A percentile compares a stretch with the other conserved stretches of the same genome.
Conservation (phyloP, 1,284 basidiomycete species). For the Cutaneotrichosporon dermatis region DNA sequence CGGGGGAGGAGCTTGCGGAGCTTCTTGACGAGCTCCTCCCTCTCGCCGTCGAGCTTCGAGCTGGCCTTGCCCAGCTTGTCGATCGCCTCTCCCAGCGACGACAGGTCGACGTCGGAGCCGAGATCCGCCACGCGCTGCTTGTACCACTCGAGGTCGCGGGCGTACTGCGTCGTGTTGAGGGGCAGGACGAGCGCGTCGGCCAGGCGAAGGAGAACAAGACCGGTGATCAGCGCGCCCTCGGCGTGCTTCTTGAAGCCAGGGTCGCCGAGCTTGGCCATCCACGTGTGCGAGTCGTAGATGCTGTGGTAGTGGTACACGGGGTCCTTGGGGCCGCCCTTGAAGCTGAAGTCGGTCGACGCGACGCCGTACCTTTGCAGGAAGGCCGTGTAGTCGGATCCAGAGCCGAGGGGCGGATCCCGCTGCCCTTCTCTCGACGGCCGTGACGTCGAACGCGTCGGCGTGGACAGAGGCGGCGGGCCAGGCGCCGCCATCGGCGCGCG, state of each 20-base stretch:
- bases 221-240: slow-evolving; percentile 63
- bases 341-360: slow-evolving; percentile 48
- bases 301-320: slow-evolving; percentile 68
- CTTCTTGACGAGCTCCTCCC: slow-evolving; percentile 37
- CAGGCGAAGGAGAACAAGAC: slow-evolving; percentile 61
- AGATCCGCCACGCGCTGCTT: slow-evolving; percentile 49
- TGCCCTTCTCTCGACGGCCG: slow-evolving; percentile 1
- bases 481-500: slow-evolving; percentile 37
- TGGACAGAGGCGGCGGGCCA: slow-evolving; percentile 15
- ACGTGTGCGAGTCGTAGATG: slow-evolving; percentile 70
- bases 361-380: slow-evolving; percentile 58
- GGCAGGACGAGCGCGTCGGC: slow-evolving; percentile 60
- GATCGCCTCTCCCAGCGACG: slow-evolving; percentile 55
- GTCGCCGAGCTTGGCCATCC: slow-evolving; percentile 67
- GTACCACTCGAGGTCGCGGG: slow-evolving; percentile 61
- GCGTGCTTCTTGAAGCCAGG: slow-evolving; percentile 69
- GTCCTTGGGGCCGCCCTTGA: slow-evolving; percentile 53
- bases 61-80: slow-evolving; percentile 56
- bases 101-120: slow-evolving; percentile 49
- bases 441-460: slow-evolving; percentile 4
- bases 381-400: slow-evolving; percentile 65
- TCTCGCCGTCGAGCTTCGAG: slow-evolving; percentile 52
- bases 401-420: slow-evolving; percentile 47
- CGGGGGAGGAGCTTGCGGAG: slow-evolving; percentile 43
- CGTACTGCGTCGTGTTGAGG: slow-evolving; percentile 72